Conservation (phyloP, 352 stramenopile genomes). For the Globisporangium perplexum region DNA sequence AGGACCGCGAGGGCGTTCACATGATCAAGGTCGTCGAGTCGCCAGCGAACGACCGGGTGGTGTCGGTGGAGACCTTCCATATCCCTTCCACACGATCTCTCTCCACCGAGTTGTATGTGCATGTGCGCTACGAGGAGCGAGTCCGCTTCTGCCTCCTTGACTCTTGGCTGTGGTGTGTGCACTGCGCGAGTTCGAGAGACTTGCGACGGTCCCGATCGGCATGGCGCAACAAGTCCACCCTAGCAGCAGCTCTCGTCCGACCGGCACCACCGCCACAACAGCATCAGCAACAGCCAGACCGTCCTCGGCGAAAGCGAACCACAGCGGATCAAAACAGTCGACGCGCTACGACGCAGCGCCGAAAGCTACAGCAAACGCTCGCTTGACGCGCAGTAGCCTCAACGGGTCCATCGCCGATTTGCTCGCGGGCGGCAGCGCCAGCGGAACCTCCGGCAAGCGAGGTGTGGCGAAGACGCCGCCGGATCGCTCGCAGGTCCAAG, state of each 20-base stretch:
- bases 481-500: constrained; percentile 55
- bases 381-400: constrained; percentile 1
- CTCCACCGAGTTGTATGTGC: not conserved
- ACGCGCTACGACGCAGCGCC: not conserved
- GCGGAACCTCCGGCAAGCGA: constrained; percentile 13
- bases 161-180: constrained; percentile 2
- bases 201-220: constrained; percentile 54
- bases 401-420: constrained; percentile 2
- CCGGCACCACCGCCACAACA: too few species aligned
- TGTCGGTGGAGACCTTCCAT: constrained; percentile 74
- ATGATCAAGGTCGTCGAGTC: constrained; percentile 58
- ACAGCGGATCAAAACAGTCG: not conserved
- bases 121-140: too few species aligned
- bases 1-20: constrained; percentile 66
- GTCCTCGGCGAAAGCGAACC: constrained; percentile 4
- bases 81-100: constrained; percentile 27
- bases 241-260: not conserved
- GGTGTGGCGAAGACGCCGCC: constrained; percentile 21
- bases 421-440: not conserved
- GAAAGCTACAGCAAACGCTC: not conserved
- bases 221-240: constrained; percentile 1
- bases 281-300: constrained; percentile 3
- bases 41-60: constrained; percentile 29
- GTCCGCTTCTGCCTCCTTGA: constrained; percentile 48
- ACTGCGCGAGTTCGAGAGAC: constrained; percentile 74